These are phyloP conservation scores for Pelargonium fulgidum DNA, from an alignment of 441 rosid genomes.

Conservation along the genomic window DNA sequence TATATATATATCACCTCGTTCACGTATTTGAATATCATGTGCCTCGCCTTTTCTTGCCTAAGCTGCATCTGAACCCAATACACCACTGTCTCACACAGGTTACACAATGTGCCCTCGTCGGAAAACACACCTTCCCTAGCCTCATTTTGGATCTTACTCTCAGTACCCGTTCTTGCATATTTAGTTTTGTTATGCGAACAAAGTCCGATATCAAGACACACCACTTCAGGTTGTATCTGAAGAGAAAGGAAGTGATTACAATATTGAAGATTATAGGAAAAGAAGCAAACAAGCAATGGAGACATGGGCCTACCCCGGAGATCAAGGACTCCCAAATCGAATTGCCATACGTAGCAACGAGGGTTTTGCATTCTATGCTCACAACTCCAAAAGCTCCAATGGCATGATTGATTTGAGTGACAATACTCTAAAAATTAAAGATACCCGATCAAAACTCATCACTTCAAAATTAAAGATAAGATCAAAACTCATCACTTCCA, in stretches of 20 bases:
- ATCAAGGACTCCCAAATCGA: constrained; percentile 42
- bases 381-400: constrained; percentile 55
- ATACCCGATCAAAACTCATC: not conserved
- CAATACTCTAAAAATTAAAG: constrained; percentile 32
- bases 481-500: not conserved
- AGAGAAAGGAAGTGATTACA: constrained; percentile 9
- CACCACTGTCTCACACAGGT: constrained; percentile 50
- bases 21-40: constrained; percentile 33
- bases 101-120: constrained; percentile 30
- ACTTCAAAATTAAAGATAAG: not conserved
- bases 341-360: constrained; percentile 36
- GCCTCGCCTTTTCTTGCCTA: constrained; percentile 41
- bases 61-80: constrained; percentile 57
- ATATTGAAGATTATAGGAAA: too few relatives aligned
- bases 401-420: constrained; percentile 52
- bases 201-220: constrained; percentile 49
- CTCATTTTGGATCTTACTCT: constrained; percentile 21
- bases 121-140: not conserved
- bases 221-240: constrained; percentile 45
- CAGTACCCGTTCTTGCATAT: constrained; percentile 20
- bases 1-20: constrained; percentile 30
- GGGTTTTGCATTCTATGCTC: constrained; percentile 45
- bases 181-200: constrained; percentile 32
- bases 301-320: constrained; percentile 36
- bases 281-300: not conserved